Base-by-base conservation (phyloP, 1,139 yeast genomes). In the Suhomyces panamericanus region DNA sequence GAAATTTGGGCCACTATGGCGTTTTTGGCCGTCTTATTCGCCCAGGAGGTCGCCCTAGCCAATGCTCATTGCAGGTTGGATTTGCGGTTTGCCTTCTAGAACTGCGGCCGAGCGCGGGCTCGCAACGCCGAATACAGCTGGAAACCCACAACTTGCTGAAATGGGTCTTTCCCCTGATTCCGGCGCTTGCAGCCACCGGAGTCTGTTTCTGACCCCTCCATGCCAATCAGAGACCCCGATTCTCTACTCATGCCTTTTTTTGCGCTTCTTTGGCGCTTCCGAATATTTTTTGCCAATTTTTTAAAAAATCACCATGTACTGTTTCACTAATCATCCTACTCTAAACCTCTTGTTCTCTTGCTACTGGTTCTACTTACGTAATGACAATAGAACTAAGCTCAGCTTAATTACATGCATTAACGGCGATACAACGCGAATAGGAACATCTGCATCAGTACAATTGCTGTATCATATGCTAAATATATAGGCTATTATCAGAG, bases 41-140 rank as follows among this genome's bases (percentile, higher is more conserved):
- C 8, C 15, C 24, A 9, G 24, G n/a, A n/a, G 34, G 34, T 9
- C 10, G 16, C 26, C n/a, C 24, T 13, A 15, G 32, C 32, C 27
- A 35, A 27, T 35, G 38, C 38, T 35, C 38, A 35, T 35, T 35
- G 38, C 38, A 35, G 38, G 32, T 34, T 34, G 29, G 36, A 32
- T 32, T 32, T 32, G 35, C 35, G 17, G 32, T 22, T 26, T 35
- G 38, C 15, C 15, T 35, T 35, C 32, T 35, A 28, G 38, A 27
- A 27, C 32, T 24, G 29, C 36, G 30, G 36, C 36, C 24, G 17
- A n/a, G 28, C 36, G 29, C 15, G 36, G 36, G 36, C 36, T 22
- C 36, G 36, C n/a, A 24, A 24, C 29, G 6, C 20, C 5, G 16
- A 13, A 9, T 17, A 12, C 9, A 12, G 35, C 22, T 32, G 35